Evolutionary conservation across 192 early-diverging fungal species (phyloP).

Genomic region (Rhizoclosmatium globosum): DNA sequence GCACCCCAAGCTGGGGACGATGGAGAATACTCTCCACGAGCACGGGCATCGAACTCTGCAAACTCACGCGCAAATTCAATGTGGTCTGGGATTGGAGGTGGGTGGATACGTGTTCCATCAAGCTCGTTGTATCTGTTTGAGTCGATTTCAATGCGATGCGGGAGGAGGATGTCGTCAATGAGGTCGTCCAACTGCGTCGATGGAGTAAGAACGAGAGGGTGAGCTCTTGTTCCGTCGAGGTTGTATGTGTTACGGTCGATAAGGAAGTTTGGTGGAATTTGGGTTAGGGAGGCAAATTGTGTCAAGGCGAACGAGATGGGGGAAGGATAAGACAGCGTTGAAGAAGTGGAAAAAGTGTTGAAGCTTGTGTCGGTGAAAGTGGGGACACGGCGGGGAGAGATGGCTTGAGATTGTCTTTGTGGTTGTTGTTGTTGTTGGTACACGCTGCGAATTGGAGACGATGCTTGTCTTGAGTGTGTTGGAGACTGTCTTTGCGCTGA

Average conservation of each 20-base stretch:
- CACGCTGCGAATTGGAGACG: not conserved
- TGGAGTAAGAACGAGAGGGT: not conserved
- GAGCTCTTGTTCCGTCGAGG: slow-evolving; percentile 15
- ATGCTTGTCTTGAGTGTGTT: not conserved
- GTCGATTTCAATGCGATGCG: not conserved
- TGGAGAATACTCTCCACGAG: too few relatives aligned
- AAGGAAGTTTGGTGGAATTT: not conserved
- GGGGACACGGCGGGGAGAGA: not conserved
- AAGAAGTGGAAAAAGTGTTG: not conserved
- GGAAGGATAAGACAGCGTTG: not conserved
- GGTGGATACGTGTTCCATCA: slow-evolving; percentile 34
- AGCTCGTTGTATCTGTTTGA: slow-evolving; percentile 5
- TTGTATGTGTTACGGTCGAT: slow-evolving; percentile 5
- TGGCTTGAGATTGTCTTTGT: not conserved
- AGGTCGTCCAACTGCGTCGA: slow-evolving; percentile 12
- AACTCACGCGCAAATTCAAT: slow-evolving; percentile 32
- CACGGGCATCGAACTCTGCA: slow-evolving; percentile 9
- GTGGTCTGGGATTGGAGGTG: slow-evolving; percentile 11
- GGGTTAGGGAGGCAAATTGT: not conserved
- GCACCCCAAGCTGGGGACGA: too few relatives aligned
- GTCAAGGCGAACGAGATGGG: not conserved
- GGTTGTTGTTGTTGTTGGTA: slow-evolving; percentile 6
- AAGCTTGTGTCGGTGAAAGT: not conserved
- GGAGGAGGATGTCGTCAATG: slow-evolving; percentile 7
- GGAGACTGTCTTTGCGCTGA: not conserved